Base-by-base conservation (phyloP, 768 basidiomycete species). In the Lactarius evosmus region DNA sequence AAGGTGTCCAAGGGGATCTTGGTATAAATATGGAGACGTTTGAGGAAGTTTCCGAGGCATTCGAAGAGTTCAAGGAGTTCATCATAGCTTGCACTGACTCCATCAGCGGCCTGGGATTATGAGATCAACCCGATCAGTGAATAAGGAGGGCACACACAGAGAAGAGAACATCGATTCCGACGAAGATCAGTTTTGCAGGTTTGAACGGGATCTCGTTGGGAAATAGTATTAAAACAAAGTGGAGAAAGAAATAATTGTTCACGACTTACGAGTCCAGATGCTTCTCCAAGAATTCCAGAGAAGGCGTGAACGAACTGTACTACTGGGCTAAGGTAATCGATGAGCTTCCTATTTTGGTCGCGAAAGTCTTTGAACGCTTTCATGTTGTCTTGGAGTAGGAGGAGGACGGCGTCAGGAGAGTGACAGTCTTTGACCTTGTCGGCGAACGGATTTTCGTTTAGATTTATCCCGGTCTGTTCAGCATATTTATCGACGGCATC, bases 21-120 rank as follows among this genome's bases (percentile, higher is more conserved):
- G 4, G 32, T 19, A 38, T 59, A 51, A 1, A 51, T 19, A 8
- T 34, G 22, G 8, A 59, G 32, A 16, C 58, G 49, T 38, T 59
- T 36, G n/a, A 58, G 56, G 22, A 58, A 58, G 40, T 46, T 58
- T 22, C 41, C 56, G n/a, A 58, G 11, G 29, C 56, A 46, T 22
- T 58, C 56, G 1, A 58, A 58, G 12, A 58, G 56, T 12, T 58
- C 41, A 8, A 58, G 46, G 14, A 59, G 33, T 0, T 33, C 22
- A 9, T 59, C 58, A 50, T 59, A 59, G 27, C 34, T 51, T 1
- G 44, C 25, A 7, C 33, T 36, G 2, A 59, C 58, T 19, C 36
- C 22, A 34, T 16, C 11, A 12, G 58, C 58, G 0, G 58, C 49
- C 58, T 59, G 17, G 11, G 25, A 14, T 49, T 12, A 25, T 49